phyloP scores from a whole-genome alignment of 2,329 filamentous ascomycete genomes.

The Alternaria alternata region DNA sequence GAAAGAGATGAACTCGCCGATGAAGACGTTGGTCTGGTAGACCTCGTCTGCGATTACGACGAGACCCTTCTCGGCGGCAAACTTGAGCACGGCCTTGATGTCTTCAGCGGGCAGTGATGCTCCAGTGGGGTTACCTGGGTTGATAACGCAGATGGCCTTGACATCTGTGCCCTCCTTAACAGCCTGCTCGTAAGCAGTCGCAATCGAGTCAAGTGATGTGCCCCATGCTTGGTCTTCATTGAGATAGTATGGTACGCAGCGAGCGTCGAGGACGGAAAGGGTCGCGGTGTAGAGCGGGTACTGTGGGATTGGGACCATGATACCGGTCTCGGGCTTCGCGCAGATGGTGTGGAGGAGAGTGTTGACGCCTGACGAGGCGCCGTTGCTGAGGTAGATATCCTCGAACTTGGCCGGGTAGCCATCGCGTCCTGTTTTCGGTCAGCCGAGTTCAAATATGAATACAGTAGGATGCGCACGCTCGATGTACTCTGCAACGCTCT shows the following conservation, averaged over 20 bases:
- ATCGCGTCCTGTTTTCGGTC: conserved; percentile 71
- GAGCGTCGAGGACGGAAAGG: conserved; percentile 82
- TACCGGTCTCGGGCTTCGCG: conserved; percentile 75
- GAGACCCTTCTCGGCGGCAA: conserved; percentile 83
- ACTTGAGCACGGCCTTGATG: conserved; percentile 83
- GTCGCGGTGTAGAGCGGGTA: conserved; percentile 98
- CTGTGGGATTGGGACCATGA: conserved; percentile 95
- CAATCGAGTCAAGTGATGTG: conserved; percentile 83
- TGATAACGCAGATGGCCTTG: conserved; percentile 94
- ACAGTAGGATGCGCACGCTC: conserved; percentile 63
- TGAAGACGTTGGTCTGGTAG: conserved; percentile 98
- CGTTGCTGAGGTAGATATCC: conserved; percentile 88
- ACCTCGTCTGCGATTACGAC: conserved; percentile 96
- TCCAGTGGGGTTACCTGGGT: conserved; percentile 97
- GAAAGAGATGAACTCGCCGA: conserved; percentile 94
- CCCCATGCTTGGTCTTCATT: conserved; percentile 89
- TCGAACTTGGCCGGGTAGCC: conserved; percentile 82
- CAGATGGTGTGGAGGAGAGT: conserved; percentile 91
- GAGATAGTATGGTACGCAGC: conserved; percentile 90
- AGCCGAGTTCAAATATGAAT: not conserved
- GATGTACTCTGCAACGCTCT: conserved; percentile 92
- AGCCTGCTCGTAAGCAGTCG: conserved; percentile 75
- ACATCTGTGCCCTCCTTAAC: conserved; percentile 81
- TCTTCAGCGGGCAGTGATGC: conserved; percentile 81
- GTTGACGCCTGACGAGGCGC: conserved; percentile 93